phyloP scores from a whole-genome alignment of 176 grass and related monocot genomes.

The Oropetium thomaeum region DNA sequence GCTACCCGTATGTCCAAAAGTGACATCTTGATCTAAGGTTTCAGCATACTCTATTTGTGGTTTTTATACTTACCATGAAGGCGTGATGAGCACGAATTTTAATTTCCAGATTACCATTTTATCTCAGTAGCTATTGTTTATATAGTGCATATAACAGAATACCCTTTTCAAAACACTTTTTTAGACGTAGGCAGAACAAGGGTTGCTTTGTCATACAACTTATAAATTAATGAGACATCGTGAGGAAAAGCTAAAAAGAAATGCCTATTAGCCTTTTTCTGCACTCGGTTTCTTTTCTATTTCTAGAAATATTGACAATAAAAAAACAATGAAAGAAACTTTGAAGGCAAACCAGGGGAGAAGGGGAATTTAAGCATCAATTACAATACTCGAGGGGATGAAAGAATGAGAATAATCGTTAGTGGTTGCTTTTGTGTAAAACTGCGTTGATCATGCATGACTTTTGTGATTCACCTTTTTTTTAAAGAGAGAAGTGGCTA shows the following conservation, averaged over 20 bases:
- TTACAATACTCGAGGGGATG: slow-evolving; percentile 24
- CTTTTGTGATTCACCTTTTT: background rate
- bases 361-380: slow-evolving; percentile 41
- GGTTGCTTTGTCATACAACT: background rate
- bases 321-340: slow-evolving; percentile 27
- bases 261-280: slow-evolving; percentile 11
- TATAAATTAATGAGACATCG: slow-evolving; percentile 14
- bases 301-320: slow-evolving; percentile 31
- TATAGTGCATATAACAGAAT: background rate
- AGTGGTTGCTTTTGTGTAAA: slow-evolving; percentile 35
- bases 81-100: slow-evolving; percentile 2
- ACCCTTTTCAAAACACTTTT: background rate
- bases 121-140: background rate
- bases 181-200: slow-evolving; percentile 21
- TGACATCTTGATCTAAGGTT: slow-evolving; percentile 25
- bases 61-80: background rate
- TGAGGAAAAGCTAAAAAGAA: slow-evolving; percentile 37
- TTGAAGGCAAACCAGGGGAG: slow-evolving; percentile 15
- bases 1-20: slow-evolving; percentile 46
- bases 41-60: slow-evolving; percentile 34
- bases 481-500: background rate
- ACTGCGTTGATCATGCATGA: background rate
- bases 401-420: slow-evolving; percentile 49
- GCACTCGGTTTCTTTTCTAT: slow-evolving; percentile 15
- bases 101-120: background rate